Evolutionary conservation across 805 yeast species (phyloP), one percentile per base, ranked within the genome.

Genomic region (Wickerhamiella kurtzmanii): DNA sequence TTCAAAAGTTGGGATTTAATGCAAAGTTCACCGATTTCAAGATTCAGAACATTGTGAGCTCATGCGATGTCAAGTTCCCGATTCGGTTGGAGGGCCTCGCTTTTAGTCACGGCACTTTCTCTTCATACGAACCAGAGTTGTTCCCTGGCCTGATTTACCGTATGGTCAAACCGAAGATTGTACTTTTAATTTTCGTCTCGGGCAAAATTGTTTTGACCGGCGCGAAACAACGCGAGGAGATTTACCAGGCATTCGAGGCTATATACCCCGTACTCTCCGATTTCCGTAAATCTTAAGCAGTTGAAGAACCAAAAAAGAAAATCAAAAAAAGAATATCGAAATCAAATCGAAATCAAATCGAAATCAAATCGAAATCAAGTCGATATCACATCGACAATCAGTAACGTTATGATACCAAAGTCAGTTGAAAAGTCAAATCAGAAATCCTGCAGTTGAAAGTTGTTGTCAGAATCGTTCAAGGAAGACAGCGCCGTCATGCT

Each of bases 111-210:
- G 98, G 98, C 50, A 86, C 95, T 70, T 92, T 92, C 89, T 82
- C 95, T 53, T 85, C 96, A 16, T 92, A 92, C 62, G 98, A 92
- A 67, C 98, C 98, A 2, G 98, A 92, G 66, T 72, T 92, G 62
- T 92, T 92, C 67, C 98, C 98, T 2, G 98, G 98, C 61, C 75
- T 92, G 58, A 92, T 92, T 68, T 92, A 92, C 73, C 86, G 98
- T 75, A 92, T 92, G 98, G 98, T 92, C 57, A 89, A 89, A 65
- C 98, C 98, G 16, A 92, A 92, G 66, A 92, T 92, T 68, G 98
- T 92, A 45, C 70, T 92, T 60, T 75, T 92, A 67, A 88, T 92
- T 57, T 92, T 92, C 65, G 98, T 92, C 44, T 83, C 95, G 22
- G 98, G 98, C 32, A 92, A 92, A 66, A 92, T 92, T 67, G 98